Evolutionary conservation across 305 asterid species (phyloP).

Genomic region (Fraxinus latifolia): DNA sequence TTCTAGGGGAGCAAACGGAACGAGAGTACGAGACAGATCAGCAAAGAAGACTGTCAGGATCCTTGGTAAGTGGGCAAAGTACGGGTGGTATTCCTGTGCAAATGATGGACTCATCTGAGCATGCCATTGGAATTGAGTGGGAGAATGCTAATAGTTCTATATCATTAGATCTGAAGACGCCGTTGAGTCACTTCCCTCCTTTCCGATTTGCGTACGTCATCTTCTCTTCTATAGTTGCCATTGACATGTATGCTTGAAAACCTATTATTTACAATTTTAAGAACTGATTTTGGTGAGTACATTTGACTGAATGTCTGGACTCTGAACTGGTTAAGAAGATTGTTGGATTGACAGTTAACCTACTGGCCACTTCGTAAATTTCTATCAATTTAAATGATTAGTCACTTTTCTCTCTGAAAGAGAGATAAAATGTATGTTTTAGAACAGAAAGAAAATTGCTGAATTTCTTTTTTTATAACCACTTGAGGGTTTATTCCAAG

Average conservation of each 20-base stretch:
- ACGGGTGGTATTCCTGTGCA: slow-evolving; percentile 55
- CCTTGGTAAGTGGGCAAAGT: slow-evolving; percentile 53
- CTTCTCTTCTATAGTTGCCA: slow-evolving; percentile 25
- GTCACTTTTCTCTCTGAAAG: slow-evolving; percentile 2
- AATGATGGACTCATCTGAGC: slow-evolving; percentile 64
- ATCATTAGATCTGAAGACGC: slow-evolving; percentile 89
- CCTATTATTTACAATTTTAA: not conserved
- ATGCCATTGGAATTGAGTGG: slow-evolving; percentile 67
- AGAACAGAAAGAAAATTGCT: not conserved
- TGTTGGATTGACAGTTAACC: slow-evolving; percentile 1
- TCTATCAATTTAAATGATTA: not conserved
- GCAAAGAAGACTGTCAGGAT: slow-evolving; percentile 44
- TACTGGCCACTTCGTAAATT: slow-evolving; percentile 6
- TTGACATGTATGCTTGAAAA: not conserved
- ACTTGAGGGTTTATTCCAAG: not conserved
- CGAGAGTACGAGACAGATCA: slow-evolving; percentile 53
- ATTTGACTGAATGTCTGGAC: slow-evolving; percentile 2
- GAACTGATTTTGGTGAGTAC: slow-evolving; percentile 3
- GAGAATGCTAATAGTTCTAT: slow-evolving; percentile 65
- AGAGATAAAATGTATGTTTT: not conserved
- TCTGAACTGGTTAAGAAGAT: slow-evolving; percentile 7
- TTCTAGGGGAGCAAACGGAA: slow-evolving; percentile 56
- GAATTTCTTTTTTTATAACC: slow-evolving; percentile 13
- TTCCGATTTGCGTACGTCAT: slow-evolving; percentile 89
- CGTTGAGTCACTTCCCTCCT: slow-evolving; percentile 92